Base-by-base conservation (phyloP, 768 basidiomycete species). In the Hortiboletus campestris region DNA sequence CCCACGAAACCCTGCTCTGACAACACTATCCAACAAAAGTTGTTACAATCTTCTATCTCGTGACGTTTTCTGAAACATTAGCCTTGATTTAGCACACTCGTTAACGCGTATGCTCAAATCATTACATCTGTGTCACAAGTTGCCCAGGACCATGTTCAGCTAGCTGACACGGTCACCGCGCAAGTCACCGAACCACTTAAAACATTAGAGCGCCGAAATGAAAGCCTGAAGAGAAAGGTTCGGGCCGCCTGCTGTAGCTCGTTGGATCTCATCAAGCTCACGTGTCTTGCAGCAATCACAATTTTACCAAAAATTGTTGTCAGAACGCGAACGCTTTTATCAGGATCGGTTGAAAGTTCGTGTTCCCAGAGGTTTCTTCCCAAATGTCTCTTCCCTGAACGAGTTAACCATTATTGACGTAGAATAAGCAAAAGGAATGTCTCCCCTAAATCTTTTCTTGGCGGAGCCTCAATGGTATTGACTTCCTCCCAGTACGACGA, bases 211-310 rank as follows among this genome's bases (percentile, higher is more conserved):
- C 80, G 77, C 58, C 80, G 77, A 66, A 83, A 82, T 58, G 88
- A 88, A 39, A 83, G 85, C 35, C 69, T 80, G 20, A 84, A 84
- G 75, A 88, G 82, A 77, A 88, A 86, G 75, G 89, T 84, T 60
- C 32, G 51, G 19, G 8, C 12, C 17, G 9, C 20, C 12, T 29
- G 11, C 17, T 20, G 19, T 16, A 14, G n/a, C 17, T 29, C 13
- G n/a, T 35, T 9, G 39, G 19, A 38, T 50, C 35, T 11, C 7
- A 43, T 5, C 47, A 13, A 29, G n/a, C 52, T 69, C 48, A 64
- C 55, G n/a, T 55, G 48, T n/a, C 54, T 38, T 39, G 17, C 63
- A 90, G 84, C 86, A 91, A 78, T 75, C 80, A 51, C 77, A 77
- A 60, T 88, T 84, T 70, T 90, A 85, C 66, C 83, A 86, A 70